A percentile compares a stretch with the other conserved stretches of the same genome.
Conservation (phyloP, 2,329 filamentous ascomycete species). For the Leptosphaerulina australis region DNA sequence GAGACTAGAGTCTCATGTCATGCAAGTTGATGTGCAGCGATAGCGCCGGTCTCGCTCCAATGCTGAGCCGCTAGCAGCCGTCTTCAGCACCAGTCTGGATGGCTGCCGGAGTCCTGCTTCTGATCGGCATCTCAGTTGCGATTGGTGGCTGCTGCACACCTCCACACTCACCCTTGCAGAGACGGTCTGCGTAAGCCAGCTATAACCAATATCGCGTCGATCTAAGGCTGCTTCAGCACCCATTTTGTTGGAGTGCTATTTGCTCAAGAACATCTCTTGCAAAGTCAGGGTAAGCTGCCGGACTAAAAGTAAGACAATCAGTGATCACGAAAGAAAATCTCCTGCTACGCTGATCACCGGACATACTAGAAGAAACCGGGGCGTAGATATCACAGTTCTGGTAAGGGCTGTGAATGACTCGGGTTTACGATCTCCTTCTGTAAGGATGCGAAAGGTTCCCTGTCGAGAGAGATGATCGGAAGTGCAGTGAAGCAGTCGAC, state of each 20-base stretch:
- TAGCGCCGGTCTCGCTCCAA: constrained; percentile 10
- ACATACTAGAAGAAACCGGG: background rate
- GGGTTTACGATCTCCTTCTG: background rate
- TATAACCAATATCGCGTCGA: background rate
- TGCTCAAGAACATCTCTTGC: background rate
- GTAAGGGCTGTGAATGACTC: constrained; percentile 3
- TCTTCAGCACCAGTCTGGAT: constrained; percentile 1
- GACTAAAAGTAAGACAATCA: background rate
- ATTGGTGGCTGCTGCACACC: constrained; percentile 4
- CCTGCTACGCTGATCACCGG: constrained; percentile 11
- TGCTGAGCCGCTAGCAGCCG: constrained; percentile 11
- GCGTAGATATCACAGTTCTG: background rate
- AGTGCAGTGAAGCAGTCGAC: constrained; percentile 8
- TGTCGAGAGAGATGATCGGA: constrained; percentile 1
- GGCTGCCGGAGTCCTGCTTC: constrained; percentile 4
- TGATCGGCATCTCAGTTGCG: constrained; percentile 2
- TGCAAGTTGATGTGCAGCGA: constrained; percentile 18
- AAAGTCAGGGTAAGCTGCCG: background rate
- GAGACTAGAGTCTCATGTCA: constrained; percentile 8
- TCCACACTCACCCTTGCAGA: constrained; percentile 2
- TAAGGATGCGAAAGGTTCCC: constrained; percentile 3
- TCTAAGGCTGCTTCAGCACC: constrained; percentile 4
- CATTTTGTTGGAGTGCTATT: background rate
- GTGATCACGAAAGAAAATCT: background rate
- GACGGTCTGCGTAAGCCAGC: constrained; percentile 1